A percentile compares a stretch with the other conserved stretches of the same genome.
phyloP scores from a whole-genome alignment of 2,329 filamentous ascomycete genomes.

The Phialophora macrospora region DNA sequence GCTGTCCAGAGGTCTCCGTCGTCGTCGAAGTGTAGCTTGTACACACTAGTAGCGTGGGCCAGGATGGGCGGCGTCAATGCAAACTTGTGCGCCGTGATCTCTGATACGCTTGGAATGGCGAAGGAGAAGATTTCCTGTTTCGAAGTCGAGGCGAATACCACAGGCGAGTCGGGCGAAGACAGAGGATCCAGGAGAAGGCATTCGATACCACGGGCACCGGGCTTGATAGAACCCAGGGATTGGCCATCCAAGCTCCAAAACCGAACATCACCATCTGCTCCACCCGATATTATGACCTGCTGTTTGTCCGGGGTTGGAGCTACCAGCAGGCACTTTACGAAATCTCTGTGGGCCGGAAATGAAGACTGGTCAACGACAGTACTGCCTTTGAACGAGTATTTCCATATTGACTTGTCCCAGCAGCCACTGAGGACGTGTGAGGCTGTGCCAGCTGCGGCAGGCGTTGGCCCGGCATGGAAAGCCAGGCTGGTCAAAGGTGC shows the following conservation, averaged over 20 bases:
- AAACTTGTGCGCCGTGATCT: slow-evolving; percentile 58
- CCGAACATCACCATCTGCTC: slow-evolving; percentile 78
- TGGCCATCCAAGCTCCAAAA: slow-evolving; percentile 77
- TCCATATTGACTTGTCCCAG: slow-evolving; percentile 94
- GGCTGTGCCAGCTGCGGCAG: slow-evolving; percentile 43
- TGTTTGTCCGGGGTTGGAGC: slow-evolving; percentile 62
- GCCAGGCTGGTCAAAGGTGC: slow-evolving; percentile 81
- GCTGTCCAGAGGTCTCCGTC: slow-evolving; percentile 86
- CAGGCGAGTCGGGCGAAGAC: slow-evolving; percentile 50
- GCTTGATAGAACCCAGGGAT: slow-evolving; percentile 76
- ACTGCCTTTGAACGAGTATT: slow-evolving; percentile 77
- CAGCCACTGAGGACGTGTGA: slow-evolving; percentile 78
- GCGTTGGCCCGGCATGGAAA: slow-evolving; percentile 54
- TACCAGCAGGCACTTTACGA: slow-evolving; percentile 80
- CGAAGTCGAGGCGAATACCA: slow-evolving; percentile 78
- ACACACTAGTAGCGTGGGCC: slow-evolving; percentile 89
- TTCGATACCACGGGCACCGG: slow-evolving; percentile 77
- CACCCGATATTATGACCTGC: slow-evolving; percentile 72
- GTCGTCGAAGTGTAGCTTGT: slow-evolving; percentile 74
- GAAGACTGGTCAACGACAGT: slow-evolving; percentile 43
- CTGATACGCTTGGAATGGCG: slow-evolving; percentile 40
- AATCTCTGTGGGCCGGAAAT: slow-evolving; percentile 61
- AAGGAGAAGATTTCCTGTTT: slow-evolving; percentile 78
- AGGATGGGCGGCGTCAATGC: slow-evolving; percentile 61
- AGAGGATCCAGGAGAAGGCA: slow-evolving; percentile 76